These are phyloP conservation scores for Sugiyamaella mastotermitis DNA, from an alignment of 805 yeast species.

Conservation along the genomic window DNA sequence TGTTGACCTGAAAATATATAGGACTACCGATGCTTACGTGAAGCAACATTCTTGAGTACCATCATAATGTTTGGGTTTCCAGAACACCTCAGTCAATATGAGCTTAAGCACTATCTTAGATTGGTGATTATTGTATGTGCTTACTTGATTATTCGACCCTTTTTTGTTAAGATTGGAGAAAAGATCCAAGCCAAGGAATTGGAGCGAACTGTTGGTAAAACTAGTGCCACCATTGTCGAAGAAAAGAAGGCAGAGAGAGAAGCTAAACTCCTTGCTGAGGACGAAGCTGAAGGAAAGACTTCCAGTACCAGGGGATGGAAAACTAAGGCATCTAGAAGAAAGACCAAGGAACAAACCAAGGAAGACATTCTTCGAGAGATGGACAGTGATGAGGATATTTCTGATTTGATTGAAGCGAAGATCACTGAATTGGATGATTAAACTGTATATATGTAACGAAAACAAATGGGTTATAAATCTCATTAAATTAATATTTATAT, in stretches of 20 bases:
- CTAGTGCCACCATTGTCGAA: background rate
- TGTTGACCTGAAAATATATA: no score
- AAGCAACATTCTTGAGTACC: no score
- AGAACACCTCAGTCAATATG: slow-evolving; percentile 22
- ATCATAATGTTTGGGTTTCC: slow-evolving; percentile 31
- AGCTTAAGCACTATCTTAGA: slow-evolving; percentile 27
- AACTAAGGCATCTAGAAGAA: slow-evolving; percentile 10
- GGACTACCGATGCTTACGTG: no score
- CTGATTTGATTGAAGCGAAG: slow-evolving; percentile 25
- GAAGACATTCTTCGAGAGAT: slow-evolving; percentile 21
- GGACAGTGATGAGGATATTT: slow-evolving; percentile 31
- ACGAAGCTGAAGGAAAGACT: slow-evolving; percentile 1
- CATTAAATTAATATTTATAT: slow-evolving; percentile 4
- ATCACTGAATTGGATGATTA: no score
- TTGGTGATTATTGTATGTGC: slow-evolving; percentile 24
- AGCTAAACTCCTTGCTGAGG: slow-evolving; percentile 6
- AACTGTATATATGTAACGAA: no score
- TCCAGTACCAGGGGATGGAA: slow-evolving; percentile 9
- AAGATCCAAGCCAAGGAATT: slow-evolving; percentile 23
- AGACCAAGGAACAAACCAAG: slow-evolving; percentile 11
- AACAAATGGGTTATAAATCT: background rate
- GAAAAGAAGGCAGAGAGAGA: slow-evolving; percentile 10
- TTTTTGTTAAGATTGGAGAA: slow-evolving; percentile 24
- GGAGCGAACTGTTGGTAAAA: slow-evolving; percentile 12
- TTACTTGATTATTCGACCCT: slow-evolving; percentile 28